These are phyloP conservation scores for Skeletonema costatum DNA, from an alignment of 108 stramenopile species.

Conservation along the genomic window DNA sequence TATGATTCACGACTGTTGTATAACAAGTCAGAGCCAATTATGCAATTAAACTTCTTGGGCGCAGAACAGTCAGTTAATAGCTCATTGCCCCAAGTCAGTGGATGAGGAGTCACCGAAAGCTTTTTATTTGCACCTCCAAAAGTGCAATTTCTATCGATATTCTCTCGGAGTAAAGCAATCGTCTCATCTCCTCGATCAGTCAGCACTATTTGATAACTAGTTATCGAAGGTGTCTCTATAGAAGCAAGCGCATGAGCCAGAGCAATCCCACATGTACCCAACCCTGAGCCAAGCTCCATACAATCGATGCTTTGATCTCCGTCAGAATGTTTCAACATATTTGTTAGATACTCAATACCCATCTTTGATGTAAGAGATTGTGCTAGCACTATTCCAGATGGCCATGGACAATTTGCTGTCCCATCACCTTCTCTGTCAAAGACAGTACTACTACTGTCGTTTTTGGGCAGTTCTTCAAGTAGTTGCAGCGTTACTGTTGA, in stretches of 20 bases:
- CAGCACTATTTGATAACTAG: conserved; percentile 8
- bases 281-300: conserved; percentile 77
- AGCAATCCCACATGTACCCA: conserved; percentile 66
- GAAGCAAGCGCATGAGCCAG: conserved; percentile 41
- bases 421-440: conserved; percentile 38
- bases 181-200: conserved; percentile 47
- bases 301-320: conserved; percentile 15
- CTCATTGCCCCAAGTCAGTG: conserved; percentile 45
- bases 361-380: conserved; percentile 32
- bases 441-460: not conserved
- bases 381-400: conserved; percentile 42
- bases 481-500: conserved; percentile 12
- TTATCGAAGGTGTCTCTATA: not conserved
- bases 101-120: conserved; percentile 19
- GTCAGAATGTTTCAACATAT: conserved; percentile 1
- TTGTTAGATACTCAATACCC: conserved; percentile 21
- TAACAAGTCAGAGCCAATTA: conserved; percentile 75
- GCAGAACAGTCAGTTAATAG: not conserved
- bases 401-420: conserved; percentile 51
- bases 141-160: conserved; percentile 45
- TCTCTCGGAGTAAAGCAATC: conserved; percentile 49
- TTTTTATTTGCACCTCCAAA: not conserved
- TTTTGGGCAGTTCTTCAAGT: conserved; percentile 11
- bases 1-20: conserved; percentile 64
- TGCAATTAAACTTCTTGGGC: conserved; percentile 41